Conservation (phyloP, 2,329 filamentous ascomycete genomes). For the Aspergillus sojae region DNA sequence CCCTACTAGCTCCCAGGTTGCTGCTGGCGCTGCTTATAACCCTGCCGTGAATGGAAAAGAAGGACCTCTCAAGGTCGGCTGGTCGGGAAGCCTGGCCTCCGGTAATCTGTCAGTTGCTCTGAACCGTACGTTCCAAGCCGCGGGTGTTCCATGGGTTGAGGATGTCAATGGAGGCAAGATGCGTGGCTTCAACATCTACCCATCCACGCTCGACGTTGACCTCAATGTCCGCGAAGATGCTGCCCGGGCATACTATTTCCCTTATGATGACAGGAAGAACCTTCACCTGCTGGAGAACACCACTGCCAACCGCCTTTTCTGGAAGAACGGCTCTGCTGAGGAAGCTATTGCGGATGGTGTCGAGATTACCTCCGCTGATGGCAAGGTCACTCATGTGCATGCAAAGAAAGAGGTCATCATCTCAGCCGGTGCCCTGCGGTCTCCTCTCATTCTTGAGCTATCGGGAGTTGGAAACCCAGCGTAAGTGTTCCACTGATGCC, state of each 20-base stretch:
- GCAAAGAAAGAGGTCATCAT: slow-evolving; percentile 59
- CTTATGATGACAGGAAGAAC: slow-evolving; percentile 45
- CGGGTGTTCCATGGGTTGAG: slow-evolving; percentile 44
- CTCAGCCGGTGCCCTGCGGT: slow-evolving; percentile 60
- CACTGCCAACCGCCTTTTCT: slow-evolving; percentile 44
- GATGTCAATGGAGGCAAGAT: slow-evolving; percentile 51
- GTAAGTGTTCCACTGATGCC: neutral
- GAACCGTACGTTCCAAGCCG: slow-evolving; percentile 41
- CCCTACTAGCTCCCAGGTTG: slow-evolving; percentile 26
- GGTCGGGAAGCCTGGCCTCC: slow-evolving; percentile 24
- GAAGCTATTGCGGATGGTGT: slow-evolving; percentile 33
- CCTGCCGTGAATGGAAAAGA: slow-evolving; percentile 29
- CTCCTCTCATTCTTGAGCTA: slow-evolving; percentile 60
- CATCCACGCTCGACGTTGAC: slow-evolving; percentile 44
- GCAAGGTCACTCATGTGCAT: slow-evolving; percentile 17
- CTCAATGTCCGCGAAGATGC: slow-evolving; percentile 50
- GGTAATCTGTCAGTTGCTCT: slow-evolving; percentile 32
- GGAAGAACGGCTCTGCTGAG: slow-evolving; percentile 26
- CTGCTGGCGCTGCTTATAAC: slow-evolving; percentile 31
- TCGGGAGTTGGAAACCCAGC: slow-evolving; percentile 58
- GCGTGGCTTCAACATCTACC: slow-evolving; percentile 48
- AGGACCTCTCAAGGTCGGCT: slow-evolving; percentile 37
- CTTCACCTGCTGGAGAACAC: slow-evolving; percentile 49
- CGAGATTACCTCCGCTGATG: slow-evolving; percentile 29
- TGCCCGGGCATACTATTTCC: slow-evolving; percentile 53